Evolutionary conservation across 345 rosid genomes (phyloP).

Genomic region (Rhodamnia argentea): DNA sequence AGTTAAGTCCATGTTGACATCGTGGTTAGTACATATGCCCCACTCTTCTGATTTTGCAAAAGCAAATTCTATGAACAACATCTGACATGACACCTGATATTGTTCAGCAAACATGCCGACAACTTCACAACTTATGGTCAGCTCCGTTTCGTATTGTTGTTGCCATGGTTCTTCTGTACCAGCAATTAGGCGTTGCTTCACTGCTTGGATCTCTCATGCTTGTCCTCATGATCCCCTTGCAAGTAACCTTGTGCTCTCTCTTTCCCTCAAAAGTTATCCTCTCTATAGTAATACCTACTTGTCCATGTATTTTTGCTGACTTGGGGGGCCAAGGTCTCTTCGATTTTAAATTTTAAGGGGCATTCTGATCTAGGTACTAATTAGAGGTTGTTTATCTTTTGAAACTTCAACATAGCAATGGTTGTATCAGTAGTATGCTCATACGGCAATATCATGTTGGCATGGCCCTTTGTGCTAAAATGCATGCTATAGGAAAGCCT

Average conservation of each 20-base stretch:
- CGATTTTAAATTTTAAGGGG: not conserved
- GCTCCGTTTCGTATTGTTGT: conserved; percentile 85
- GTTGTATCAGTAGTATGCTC: not conserved
- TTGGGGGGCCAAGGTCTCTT: not conserved
- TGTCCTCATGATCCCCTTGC: conserved; percentile 71
- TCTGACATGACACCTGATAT: not conserved
- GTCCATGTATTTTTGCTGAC: not conserved
- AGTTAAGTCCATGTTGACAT: not conserved
- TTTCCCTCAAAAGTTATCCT: not conserved
- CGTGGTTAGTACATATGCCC: not conserved
- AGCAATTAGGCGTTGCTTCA: conserved; percentile 82
- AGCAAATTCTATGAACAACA: not conserved
- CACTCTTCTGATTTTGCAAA: not conserved
- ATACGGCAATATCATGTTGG: not conserved
- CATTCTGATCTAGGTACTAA: not conserved
- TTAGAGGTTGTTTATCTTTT: not conserved
- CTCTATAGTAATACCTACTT: not conserved
- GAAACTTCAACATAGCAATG: not conserved
- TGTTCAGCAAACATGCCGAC: conserved; percentile 70
- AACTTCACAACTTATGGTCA: conserved; percentile 87
- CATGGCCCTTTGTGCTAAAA: not conserved
- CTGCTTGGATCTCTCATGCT: conserved; percentile 75
- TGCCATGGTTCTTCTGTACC: conserved; percentile 81
- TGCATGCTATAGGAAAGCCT: not conserved
- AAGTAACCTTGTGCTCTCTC: conserved; percentile 25